Evolutionary conservation across 768 basidiomycete species (phyloP).

Genomic region (Peribolospora kevripleyi): DNA sequence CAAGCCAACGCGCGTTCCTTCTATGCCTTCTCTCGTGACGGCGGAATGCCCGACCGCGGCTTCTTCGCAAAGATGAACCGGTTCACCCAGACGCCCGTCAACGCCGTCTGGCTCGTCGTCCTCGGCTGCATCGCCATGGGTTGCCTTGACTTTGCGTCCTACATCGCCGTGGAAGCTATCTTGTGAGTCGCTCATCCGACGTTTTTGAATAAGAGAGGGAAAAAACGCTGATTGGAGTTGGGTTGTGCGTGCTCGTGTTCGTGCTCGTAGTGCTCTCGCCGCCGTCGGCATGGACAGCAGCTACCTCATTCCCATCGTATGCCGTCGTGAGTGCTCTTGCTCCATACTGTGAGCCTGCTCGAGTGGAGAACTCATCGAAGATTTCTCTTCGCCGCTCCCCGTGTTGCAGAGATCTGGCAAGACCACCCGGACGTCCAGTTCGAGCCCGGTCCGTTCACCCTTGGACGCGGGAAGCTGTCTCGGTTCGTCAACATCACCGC

Average conservation of each 20-base stretch:
- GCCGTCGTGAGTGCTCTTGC: neutral
- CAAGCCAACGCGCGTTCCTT: conserved; percentile 62
- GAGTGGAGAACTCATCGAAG: too few species aligned
- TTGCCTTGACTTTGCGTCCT: conserved; percentile 7
- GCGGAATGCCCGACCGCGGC: conserved; percentile 50
- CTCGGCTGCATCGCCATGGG: conserved; percentile 6
- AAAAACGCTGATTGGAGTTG: too few species aligned
- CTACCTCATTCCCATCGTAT: conserved; percentile 11
- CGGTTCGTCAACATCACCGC: conserved; percentile 10
- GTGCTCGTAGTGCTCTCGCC: conserved; percentile 9
- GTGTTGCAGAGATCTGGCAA: too few species aligned
- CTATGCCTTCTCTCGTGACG: conserved; percentile 60
- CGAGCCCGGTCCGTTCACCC: conserved; percentile 18
- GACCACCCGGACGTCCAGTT: conserved; percentile 6
- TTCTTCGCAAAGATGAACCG: conserved; percentile 45
- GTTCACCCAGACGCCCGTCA: conserved; percentile 38
- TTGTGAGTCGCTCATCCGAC: neutral
- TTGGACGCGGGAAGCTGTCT: conserved; percentile 11
- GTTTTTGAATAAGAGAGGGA: neutral
- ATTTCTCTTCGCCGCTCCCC: too few species aligned
- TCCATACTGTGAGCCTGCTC: too few species aligned
- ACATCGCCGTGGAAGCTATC: conserved; percentile 9
- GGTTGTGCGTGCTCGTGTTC: conserved; percentile 8
- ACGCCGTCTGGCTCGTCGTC: conserved; percentile 13
- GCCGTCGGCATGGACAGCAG: conserved; percentile 7